These are phyloP conservation scores for Phaffomyces thermotolerans DNA, from an alignment of 805 yeast genomes.

Conservation along the genomic window DNA sequence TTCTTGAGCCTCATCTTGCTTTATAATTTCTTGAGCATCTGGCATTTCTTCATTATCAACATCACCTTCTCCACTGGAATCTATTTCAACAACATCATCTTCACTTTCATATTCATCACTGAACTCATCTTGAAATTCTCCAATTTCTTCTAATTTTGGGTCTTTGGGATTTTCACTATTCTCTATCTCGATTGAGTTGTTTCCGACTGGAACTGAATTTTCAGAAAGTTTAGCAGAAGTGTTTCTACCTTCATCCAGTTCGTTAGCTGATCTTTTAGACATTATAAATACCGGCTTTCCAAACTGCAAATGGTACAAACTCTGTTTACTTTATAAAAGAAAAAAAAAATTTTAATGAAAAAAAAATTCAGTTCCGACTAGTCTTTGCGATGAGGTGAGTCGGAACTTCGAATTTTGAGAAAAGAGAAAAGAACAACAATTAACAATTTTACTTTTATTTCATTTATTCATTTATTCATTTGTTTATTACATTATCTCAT, in stretches of 20 bases:
- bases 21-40: conserved; percentile 29
- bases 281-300: conserved; percentile 4
- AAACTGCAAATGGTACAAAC: background rate
- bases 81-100: conserved; percentile 80
- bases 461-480: too few species aligned
- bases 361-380: background rate
- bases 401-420: too few species aligned
- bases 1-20: conserved; percentile 31
- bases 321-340: background rate
- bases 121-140: conserved; percentile 81
- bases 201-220: conserved; percentile 14
- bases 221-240: conserved; percentile 17
- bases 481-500: too few species aligned
- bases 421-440: too few species aligned
- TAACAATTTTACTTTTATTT: too few species aligned
- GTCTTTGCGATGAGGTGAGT: too few species aligned
- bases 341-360: conserved; percentile 2
- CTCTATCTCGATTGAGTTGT: conserved; percentile 24
- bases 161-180: conserved; percentile 17
- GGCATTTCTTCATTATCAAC: conserved; percentile 26
- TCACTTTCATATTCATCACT: conserved; percentile 93
- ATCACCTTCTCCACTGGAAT: conserved; percentile 46
- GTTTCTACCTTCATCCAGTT: conserved; percentile 17
- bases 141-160: conserved; percentile 48
- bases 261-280: conserved; percentile 23